Percentiles rank a stretch among this genome's conserved stretches.
These are phyloP conservation scores for Salisapilia sapeloensis DNA, from an alignment of 352 stramenopile species.

Conservation along the genomic window DNA sequence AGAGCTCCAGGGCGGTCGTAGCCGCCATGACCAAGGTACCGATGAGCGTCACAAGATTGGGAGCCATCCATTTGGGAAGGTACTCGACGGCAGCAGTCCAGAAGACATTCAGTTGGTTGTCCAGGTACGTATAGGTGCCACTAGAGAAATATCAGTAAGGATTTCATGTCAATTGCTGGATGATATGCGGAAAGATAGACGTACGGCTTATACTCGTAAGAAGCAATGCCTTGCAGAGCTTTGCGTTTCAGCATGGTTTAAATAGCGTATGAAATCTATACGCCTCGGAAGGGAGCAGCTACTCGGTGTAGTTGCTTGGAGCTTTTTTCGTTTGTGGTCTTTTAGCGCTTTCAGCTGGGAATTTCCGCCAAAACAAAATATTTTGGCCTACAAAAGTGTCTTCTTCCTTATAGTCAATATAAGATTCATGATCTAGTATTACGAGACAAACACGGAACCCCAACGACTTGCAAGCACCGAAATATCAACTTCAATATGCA, in stretches of 20 bases:
- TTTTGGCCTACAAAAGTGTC: no score
- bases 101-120: slow-evolving; percentile 79
- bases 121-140: slow-evolving; percentile 74
- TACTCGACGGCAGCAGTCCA: slow-evolving; percentile 75
- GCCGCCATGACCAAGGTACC: slow-evolving; percentile 62
- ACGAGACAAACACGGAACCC: no score
- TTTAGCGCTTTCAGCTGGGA: no score
- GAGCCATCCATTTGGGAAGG: slow-evolving; percentile 80
- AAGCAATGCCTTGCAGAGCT: slow-evolving; percentile 66
- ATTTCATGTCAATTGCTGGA: neutral
- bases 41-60: slow-evolving; percentile 84
- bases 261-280: no score
- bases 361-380: no score
- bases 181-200: slow-evolving; percentile 5
- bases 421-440: no score
- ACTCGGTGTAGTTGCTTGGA: no score
- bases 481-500: no score
- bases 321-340: no score
- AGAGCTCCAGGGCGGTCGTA: slow-evolving; percentile 66
- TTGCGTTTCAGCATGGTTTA: slow-evolving; percentile 53
- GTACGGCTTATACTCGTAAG: slow-evolving; percentile 82
- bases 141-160: slow-evolving; percentile 8
- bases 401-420: no score
- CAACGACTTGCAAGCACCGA: no score
- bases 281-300: no score